Conservation (phyloP, 164 flowering plant genomes). For the Aristolochia fimbriata region DNA sequence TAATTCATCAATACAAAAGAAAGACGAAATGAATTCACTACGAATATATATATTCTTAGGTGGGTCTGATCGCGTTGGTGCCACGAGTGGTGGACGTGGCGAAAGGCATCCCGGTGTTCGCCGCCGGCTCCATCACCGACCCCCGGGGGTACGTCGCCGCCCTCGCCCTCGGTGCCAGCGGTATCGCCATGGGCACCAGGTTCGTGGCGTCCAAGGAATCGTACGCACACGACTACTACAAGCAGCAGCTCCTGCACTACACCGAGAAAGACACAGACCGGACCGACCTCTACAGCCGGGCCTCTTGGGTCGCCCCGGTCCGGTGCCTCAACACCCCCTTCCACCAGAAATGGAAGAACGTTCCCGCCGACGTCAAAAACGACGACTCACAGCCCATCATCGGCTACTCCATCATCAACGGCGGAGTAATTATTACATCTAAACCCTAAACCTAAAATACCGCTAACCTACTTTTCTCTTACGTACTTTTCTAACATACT, state of each 20-base stretch:
- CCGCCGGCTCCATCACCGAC: conserved; percentile 20
- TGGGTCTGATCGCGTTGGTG: conserved; percentile 17
- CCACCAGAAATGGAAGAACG: conserved; percentile 15
- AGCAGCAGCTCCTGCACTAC: conserved; percentile 19
- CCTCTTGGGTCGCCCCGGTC: conserved; percentile 19
- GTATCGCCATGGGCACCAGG: conserved; percentile 23
- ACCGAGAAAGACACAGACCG: conserved; percentile 20
- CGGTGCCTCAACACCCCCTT: conserved; percentile 26
- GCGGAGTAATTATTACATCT: not conserved
- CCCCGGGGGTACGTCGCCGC: conserved; percentile 26
- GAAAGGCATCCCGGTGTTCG: conserved; percentile 16
- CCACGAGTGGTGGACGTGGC: conserved; percentile 23
- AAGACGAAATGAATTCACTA: too few relatives aligned
- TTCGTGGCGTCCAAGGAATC: conserved; percentile 23
- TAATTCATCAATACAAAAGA: too few relatives aligned
- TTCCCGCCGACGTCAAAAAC: conserved; percentile 12
- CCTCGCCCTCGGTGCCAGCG: conserved; percentile 20
- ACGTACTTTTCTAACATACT: too few relatives aligned
- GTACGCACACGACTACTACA: conserved; percentile 25
- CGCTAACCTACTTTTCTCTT: too few relatives aligned
- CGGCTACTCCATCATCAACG: conserved; percentile 12
- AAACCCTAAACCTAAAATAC: not conserved
- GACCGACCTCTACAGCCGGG: conserved; percentile 18
- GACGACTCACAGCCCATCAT: conserved; percentile 17
- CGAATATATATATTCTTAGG: conserved; percentile 7